Evolutionary conservation across 139 green algal genomes (phyloP), one percentile per base, ranked within the genome.

Genomic region (Trebouxia sp.): DNA sequence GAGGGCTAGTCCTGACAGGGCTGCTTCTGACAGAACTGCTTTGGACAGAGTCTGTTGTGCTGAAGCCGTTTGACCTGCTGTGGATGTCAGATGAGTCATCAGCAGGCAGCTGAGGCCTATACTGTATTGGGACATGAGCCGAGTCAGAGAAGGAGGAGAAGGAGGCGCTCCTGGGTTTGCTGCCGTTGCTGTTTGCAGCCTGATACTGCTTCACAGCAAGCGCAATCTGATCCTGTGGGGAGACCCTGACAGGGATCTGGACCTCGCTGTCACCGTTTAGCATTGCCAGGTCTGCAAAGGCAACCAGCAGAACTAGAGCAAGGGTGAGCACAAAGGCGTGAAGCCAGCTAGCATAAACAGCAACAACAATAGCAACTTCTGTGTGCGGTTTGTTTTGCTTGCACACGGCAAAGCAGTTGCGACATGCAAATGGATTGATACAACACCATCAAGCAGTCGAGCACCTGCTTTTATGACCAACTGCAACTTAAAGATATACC

Each of bases 131-230:
- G 11, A 72, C 32, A 45, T 72, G 62, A 26, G 62, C 62, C 43
- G 62, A 72, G 35, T 72, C 62, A 30, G 62, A 72, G 3, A 35
- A 72, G 55, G 35, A 65, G 35, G 55, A 65, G 32, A 43, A 72
- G 32, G 62, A 30, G 0, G 3, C 15, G 7, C 15, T 72, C 20
- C 6, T 6, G 12, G 8, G 62, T 17, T 45, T 43, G 35, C 32
- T n/a, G 1, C n/a, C n/a, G 11, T 30, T 17, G 20, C 32, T 45
- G 35, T 15, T 22, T 72, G 62, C 32, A 28, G 12, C n/a, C 4
- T 24, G 7, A 72, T 32, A 35, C 10, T 45, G 62, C 62, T 42
- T 43, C n/a, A 45, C 62, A 72, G 15, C 32, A 42, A 30, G 9
- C n/a, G 62, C 35, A 7, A 22, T 1, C 3, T 11, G 8, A 14